Evolutionary conservation across 108 stramenopile genomes (phyloP), one percentile per base, ranked within the genome.

Genomic region (Nannochloropsis oceanica): DNA sequence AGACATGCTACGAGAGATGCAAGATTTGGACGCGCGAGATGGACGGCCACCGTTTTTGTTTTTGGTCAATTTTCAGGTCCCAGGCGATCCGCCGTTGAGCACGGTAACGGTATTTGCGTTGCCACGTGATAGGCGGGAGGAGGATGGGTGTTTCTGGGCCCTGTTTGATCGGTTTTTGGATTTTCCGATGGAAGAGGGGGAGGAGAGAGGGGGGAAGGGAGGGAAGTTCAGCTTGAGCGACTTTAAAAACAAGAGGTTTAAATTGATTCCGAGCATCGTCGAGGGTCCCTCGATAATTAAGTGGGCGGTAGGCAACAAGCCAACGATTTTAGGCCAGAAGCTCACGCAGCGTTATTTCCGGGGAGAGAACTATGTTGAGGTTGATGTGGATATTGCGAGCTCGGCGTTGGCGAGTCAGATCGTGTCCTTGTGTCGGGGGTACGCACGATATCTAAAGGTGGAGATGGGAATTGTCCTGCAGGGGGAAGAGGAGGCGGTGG

Each of bases 201-300:
- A 81, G 26, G 5, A 73, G 73, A 7, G 73, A 73, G 73, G 73
- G 0, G 80, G 80, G 80, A 25, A 81, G 25, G 80, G 80, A 25
- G 80, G 80, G 26, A 13, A 25, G 80, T 81, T 25, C 25, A 13
- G 25, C 3, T 81, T 73, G 59, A 7, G 22, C 2, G 59, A 73
- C 59, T 25, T 81, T 13, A 81, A 81, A 25, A 81, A 26, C 26
- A 81, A 59, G 27, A 42, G 92, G 42, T 91, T 92, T 59, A 92
- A 92, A 87, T 85, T 92, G 44, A 92, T 92, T 25, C 92, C 92
- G 11, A 84, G 80, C 24, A 89, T 93, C 44, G 85, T 81, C 9
- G 91, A 92, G 24, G 92, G 90, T 24, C 89, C 92, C 25, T 93
- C 89, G 84, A 83, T 93, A 50, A 87, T 92, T 18, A 81, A 59